Percentiles rank a stretch among this genome's conserved stretches.
Conservation (phyloP, 176 grass and related monocot species). For the Tillandsia fasciculata region DNA sequence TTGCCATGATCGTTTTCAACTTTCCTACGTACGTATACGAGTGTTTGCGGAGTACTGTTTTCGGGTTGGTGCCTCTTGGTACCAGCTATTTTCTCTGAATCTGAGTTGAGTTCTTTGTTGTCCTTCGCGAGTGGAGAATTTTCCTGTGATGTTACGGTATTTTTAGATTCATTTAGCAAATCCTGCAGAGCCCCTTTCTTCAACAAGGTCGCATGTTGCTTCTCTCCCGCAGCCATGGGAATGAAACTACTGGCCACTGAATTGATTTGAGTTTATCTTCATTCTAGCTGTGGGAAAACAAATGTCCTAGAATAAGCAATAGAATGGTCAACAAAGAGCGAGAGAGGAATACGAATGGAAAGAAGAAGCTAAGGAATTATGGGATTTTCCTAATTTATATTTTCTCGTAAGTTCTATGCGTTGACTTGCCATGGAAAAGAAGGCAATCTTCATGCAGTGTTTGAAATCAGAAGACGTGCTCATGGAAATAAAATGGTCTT, state of each 20-base stretch:
- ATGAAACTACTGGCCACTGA: neutral
- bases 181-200: constrained; percentile 67
- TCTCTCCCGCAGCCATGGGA: constrained; percentile 51
- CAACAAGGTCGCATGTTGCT: constrained; percentile 40
- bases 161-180: constrained; percentile 38
- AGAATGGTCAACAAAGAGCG: too few relatives aligned
- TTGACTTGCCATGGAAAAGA: too few relatives aligned
- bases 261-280: too few relatives aligned
- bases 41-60: constrained; percentile 18
- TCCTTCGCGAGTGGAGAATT: constrained; percentile 31
- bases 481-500: too few relatives aligned
- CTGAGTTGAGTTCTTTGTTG: constrained; percentile 15
- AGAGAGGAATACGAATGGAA: too few relatives aligned
- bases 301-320: too few relatives aligned
- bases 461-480: too few relatives aligned
- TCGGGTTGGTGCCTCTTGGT: constrained; percentile 49
- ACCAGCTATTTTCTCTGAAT: constrained; percentile 29
- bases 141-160: constrained; percentile 19
- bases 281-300: too few relatives aligned
- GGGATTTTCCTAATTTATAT: too few relatives aligned
- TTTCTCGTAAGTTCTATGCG: too few relatives aligned
- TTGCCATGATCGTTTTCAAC: constrained; percentile 74
- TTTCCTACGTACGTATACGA: constrained; percentile 81
- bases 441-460: too few relatives aligned
- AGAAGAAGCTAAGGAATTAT: too few relatives aligned